phyloP scores from a whole-genome alignment of 495 filamentous ascomycete species.

The Cercophora samala region DNA sequence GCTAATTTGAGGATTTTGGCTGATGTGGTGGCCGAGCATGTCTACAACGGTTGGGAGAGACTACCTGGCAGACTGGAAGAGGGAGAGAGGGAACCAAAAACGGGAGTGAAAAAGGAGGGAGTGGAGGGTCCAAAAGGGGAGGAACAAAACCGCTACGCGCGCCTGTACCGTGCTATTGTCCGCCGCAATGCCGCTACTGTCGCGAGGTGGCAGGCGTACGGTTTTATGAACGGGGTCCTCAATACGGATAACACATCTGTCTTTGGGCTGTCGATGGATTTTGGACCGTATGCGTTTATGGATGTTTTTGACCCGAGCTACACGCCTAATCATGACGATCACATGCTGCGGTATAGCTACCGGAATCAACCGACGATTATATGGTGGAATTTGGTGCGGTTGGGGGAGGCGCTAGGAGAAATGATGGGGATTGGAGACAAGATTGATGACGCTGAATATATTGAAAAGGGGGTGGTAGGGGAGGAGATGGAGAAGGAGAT shows the following conservation, averaged over 20 bases:
- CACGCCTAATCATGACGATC: constrained; percentile 96
- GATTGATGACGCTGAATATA: constrained; percentile 67
- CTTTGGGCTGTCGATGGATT: constrained; percentile 84
- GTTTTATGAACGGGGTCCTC: constrained; percentile 95
- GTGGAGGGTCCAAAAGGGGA: constrained; percentile 60
- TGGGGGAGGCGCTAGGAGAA: constrained; percentile 89
- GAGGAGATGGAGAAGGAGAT: constrained; percentile 27
- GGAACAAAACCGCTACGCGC: constrained; percentile 79
- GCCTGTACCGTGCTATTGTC: constrained; percentile 83
- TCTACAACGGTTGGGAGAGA: constrained; percentile 77
- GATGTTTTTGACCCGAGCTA: constrained; percentile 92
- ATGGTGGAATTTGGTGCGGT: constrained; percentile 96
- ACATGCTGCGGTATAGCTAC: constrained; percentile 81
- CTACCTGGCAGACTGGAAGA: constrained; percentile 60
- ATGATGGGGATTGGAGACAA: constrained; percentile 68
- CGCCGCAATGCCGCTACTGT: constrained; percentile 85
- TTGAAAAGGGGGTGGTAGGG: constrained; percentile 68
- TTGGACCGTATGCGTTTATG: constrained; percentile 94
- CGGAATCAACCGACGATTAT: constrained; percentile 92
- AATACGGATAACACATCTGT: constrained; percentile 95
- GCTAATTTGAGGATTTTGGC: constrained; percentile 66
- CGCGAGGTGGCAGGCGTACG: constrained; percentile 93
- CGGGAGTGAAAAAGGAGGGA: constrained; percentile 52
- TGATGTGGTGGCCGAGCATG: constrained; percentile 79
- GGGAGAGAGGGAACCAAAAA: constrained; percentile 36